Base-by-base conservation (phyloP, 495 filamentous ascomycete species). In the Hypoxylon subgilvum region DNA sequence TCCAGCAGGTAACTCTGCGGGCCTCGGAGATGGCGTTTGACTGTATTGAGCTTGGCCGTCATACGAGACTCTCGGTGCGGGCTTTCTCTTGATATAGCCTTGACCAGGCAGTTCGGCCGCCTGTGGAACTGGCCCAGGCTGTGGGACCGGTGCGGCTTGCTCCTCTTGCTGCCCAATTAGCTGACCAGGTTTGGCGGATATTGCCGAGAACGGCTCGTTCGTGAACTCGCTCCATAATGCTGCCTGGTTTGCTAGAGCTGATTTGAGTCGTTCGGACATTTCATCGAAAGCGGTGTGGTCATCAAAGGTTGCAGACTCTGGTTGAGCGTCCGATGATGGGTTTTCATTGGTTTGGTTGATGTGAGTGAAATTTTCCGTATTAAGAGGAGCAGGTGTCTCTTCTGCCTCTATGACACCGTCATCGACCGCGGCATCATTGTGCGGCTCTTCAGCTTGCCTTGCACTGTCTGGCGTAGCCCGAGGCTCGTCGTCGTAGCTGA, bases 401-500 rank as follows among this genome's bases (percentile, higher is more conserved):
- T 56, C 59, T 17, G 13, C 28, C 3, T 36, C 21, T 1, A 55
- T 25, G 3, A 32, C 35, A 32, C 34, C 23, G 10, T 49, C 18
- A 9, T 48, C 18, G 14, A 51, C 35, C 12, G 17, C 49, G 8
- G 18, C 36, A 17, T 54, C 46, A 14, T 41, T 34, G 1, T 25
- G 12, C 9, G 46, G 42, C 0, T 14, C 25, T 23, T 52, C 28
- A 16, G 14, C 27, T 30, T 41, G 18, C 8, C 36, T 9, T 28
- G 13, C 19, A 5, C 0, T 18, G 13, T 38, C 52, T 7, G 51
- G 40, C 6, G 46, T 41, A 17, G 19, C n/a, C 22, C 57, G 58
- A 16, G 52, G 22, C 42, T 64, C 67, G 13, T 68, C 67, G n/a
- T 70, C 65, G 28, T 68, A 65, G 41, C 21, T 63, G 16, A 65